Evolutionary conservation across 164 flowering plant species (phyloP).

Genomic region (Tetrastigma voinierianum): DNA sequence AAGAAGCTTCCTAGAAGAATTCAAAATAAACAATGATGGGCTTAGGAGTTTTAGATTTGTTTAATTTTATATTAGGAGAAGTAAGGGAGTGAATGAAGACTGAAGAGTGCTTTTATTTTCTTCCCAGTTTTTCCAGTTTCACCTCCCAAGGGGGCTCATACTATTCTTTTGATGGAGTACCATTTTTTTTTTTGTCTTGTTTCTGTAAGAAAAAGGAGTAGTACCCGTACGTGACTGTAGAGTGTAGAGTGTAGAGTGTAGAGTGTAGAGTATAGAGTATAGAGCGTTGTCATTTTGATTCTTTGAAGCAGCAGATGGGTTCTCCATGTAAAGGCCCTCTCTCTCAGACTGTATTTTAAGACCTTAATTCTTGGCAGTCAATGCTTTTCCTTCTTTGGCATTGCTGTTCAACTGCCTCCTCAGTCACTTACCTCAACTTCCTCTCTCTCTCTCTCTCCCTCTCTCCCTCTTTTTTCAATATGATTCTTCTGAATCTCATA

Average conservation of each 20-base stretch:
- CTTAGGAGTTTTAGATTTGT: too few relatives aligned
- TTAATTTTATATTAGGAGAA: too few relatives aligned
- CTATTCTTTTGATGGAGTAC: slow-evolving; percentile 20
- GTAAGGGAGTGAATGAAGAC: neutral
- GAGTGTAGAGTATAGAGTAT: too few relatives aligned
- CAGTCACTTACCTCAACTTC: slow-evolving; percentile 9
- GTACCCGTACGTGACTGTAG: neutral
- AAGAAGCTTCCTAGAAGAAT: slow-evolving; percentile 9
- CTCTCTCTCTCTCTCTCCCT: too few relatives aligned
- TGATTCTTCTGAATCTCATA: slow-evolving; percentile 3
- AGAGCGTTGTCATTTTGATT: slow-evolving; percentile 6
- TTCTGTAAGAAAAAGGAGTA: neutral
- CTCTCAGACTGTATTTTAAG: slow-evolving; percentile 2
- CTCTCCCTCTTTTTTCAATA: neutral
- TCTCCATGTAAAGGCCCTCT: slow-evolving; percentile 14
- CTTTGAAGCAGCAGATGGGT: slow-evolving; percentile 10
- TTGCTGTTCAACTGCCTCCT: slow-evolving; percentile 7
- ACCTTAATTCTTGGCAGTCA: slow-evolving; percentile 14
- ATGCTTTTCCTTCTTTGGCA: slow-evolving; percentile 13
- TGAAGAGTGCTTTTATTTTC: neutral
- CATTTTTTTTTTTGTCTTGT: slow-evolving; percentile 16
- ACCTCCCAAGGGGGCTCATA: slow-evolving; percentile 3
- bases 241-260: too few relatives aligned
- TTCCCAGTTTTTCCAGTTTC: neutral
- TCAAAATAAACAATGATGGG: neutral